A percentile compares a stretch with the other conserved stretches of the same genome.
phyloP scores from a whole-genome alignment of 106 monocot species.

The Dioscorea alata region DNA sequence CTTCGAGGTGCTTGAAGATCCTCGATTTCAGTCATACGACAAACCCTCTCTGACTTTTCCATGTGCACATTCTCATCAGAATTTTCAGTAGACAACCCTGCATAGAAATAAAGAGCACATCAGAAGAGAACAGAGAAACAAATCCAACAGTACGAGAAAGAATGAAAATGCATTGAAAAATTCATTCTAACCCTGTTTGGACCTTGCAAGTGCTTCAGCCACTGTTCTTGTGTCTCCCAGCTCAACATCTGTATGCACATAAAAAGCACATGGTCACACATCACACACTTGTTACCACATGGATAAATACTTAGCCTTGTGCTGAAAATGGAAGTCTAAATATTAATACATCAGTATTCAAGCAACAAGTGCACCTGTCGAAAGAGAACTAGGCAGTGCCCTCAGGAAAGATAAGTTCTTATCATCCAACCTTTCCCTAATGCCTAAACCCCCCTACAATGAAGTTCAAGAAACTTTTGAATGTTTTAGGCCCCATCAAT shows the following conservation, averaged over 20 bases:
- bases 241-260: slow-evolving; percentile 60
- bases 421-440: too few species aligned
- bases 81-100: slow-evolving; percentile 39
- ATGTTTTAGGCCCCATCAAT: too few species aligned
- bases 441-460: too few species aligned
- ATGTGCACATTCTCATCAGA: slow-evolving; percentile 47
- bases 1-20: slow-evolving; percentile 74
- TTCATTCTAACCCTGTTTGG: slow-evolving; percentile 65
- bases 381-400: too few species aligned
- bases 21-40: slow-evolving; percentile 85
- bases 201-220: slow-evolving; percentile 94
- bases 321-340: too few species aligned
- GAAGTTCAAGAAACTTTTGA: too few species aligned
- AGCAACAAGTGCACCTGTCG: too few species aligned
- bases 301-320: too few species aligned
- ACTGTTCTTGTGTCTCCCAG: slow-evolving; percentile 75
- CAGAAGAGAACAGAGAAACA: background rate
- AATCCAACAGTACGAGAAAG: background rate
- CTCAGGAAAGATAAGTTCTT: too few species aligned
- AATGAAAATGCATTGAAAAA: slow-evolving; percentile 13
- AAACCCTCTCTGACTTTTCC: slow-evolving; percentile 57
- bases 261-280: slow-evolving; percentile 5
- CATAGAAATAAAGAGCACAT: slow-evolving; percentile 6
- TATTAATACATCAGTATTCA: too few species aligned
- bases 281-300: background rate